Evolutionary conservation across 2,329 filamentous ascomycete species (phyloP).

Genomic region (Alternaria sp.): DNA sequence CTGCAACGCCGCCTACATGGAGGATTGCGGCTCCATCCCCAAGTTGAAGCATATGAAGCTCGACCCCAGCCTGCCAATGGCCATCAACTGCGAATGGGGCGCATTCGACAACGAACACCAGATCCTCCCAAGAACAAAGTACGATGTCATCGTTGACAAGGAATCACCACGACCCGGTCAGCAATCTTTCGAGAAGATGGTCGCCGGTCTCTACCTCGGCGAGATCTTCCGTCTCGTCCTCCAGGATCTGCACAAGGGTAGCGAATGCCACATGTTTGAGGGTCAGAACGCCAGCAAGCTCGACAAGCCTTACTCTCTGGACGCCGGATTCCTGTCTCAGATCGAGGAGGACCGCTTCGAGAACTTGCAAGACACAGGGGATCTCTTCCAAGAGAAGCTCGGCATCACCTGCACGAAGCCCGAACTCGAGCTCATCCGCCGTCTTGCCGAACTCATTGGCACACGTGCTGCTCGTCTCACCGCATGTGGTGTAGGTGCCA

Average conservation of each 20-base stretch:
- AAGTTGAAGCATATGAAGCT: constrained; percentile 94
- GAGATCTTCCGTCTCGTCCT: constrained; percentile 92
- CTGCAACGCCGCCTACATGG: constrained; percentile 98
- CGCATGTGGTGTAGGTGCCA: constrained; percentile 92
- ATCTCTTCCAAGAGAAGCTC: constrained; percentile 80
- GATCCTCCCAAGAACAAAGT: constrained; percentile 84
- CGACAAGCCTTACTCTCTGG: constrained; percentile 85
- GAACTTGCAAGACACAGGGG: constrained; percentile 87
- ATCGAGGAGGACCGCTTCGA: constrained; percentile 97
- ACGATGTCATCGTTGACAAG: constrained; percentile 86
- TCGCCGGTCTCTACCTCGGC: constrained; percentile 90
- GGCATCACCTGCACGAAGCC: constrained; percentile 72
- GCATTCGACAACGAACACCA: constrained; percentile 95
- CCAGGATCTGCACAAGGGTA: constrained; percentile 77
- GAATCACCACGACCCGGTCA: constrained; percentile 92
- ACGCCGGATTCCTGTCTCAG: constrained; percentile 89
- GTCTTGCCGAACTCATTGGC: constrained; percentile 90
- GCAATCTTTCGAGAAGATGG: constrained; percentile 98
- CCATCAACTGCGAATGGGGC: constrained; percentile 98
- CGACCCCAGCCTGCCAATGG: constrained; percentile 82
- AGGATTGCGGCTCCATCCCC: constrained; percentile 85
- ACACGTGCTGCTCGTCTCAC: constrained; percentile 92
- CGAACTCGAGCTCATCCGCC: constrained; percentile 88
- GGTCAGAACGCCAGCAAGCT: constrained; percentile 81
- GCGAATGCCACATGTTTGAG: constrained; percentile 73